Evolutionary conservation across 495 filamentous ascomycete species (phyloP).

Genomic region (Penicillium paxilli): DNA sequence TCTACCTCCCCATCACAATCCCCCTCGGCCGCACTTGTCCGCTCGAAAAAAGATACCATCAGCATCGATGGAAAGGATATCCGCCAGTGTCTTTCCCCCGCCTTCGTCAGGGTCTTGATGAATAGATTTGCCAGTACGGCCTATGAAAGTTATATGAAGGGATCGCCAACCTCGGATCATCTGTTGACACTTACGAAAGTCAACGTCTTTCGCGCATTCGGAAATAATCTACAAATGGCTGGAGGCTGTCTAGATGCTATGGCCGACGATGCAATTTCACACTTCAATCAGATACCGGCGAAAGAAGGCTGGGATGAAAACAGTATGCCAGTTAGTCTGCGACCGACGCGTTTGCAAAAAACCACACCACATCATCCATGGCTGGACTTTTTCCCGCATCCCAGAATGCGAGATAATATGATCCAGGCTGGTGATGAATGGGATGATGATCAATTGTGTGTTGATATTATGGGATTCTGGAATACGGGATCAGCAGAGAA

Average conservation of each 20-base stretch:
- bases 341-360: conserved; percentile 47
- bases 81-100: background rate
- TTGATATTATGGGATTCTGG: conserved; percentile 48
- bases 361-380: conserved; percentile 48
- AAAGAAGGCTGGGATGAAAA: conserved; percentile 9
- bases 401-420: conserved; percentile 51
- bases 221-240: conserved; percentile 13
- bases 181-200: conserved; percentile 42
- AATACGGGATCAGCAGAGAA: conserved; percentile 28
- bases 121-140: conserved; percentile 27
- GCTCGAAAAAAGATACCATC: background rate
- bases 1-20: too few species aligned
- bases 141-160: conserved; percentile 29
- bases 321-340: conserved; percentile 39
- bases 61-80: too few species aligned
- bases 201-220: conserved; percentile 44
- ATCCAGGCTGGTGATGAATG: conserved; percentile 39
- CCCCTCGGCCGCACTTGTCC: conserved; percentile 3
- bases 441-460: conserved; percentile 47
- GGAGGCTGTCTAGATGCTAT: conserved; percentile 24
- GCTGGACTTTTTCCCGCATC: conserved; percentile 54
- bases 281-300: conserved; percentile 19
- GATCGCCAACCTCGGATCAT: conserved; percentile 36
- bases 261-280: conserved; percentile 35
- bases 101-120: conserved; percentile 8